Conservation (phyloP, 2,329 filamentous ascomycete species). For the Trichophyton verrucosum region DNA sequence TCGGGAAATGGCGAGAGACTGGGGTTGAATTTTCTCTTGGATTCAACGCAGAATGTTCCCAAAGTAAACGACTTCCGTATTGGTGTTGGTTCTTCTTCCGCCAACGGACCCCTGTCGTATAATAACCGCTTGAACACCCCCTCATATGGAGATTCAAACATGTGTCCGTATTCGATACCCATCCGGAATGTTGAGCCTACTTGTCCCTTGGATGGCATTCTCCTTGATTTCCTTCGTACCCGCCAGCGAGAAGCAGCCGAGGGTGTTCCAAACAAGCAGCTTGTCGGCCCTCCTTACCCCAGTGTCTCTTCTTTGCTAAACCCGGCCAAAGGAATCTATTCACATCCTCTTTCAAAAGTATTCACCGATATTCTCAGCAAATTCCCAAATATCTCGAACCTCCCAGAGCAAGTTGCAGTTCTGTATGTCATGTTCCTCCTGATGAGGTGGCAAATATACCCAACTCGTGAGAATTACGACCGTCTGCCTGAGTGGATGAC, state of each 20-base stretch:
- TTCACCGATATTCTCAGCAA: slow-evolving; percentile 74
- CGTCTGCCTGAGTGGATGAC: slow-evolving; percentile 61
- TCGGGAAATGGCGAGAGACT: slow-evolving; percentile 50
- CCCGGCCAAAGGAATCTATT: slow-evolving; percentile 47
- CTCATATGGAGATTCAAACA: slow-evolving; percentile 17
- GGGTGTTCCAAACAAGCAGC: slow-evolving; percentile 50
- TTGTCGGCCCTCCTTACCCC: slow-evolving; percentile 67
- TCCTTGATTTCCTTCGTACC: slow-evolving; percentile 65
- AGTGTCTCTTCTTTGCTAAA: slow-evolving; percentile 68
- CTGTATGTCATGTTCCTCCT: slow-evolving; percentile 78
- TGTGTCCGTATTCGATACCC: slow-evolving; percentile 29
- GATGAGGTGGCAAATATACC: slow-evolving; percentile 74
- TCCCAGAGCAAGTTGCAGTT: slow-evolving; percentile 71
- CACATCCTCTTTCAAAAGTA: slow-evolving; percentile 69
- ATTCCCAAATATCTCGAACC: slow-evolving; percentile 65
- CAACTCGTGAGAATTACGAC: slow-evolving; percentile 66
- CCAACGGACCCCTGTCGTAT: neutral
- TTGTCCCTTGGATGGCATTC: slow-evolving; percentile 64
- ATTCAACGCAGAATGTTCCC: slow-evolving; percentile 42
- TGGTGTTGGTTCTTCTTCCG: slow-evolving; percentile 17
- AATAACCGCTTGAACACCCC: slow-evolving; percentile 9
- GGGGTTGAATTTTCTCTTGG: slow-evolving; percentile 61
- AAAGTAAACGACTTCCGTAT: slow-evolving; percentile 38
- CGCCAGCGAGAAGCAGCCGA: slow-evolving; percentile 53
- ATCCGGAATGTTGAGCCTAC: slow-evolving; percentile 55